These are phyloP conservation scores for Lichtheimia hyalospora DNA, from an alignment of 371 early-diverging fungal species.

Conservation along the genomic window DNA sequence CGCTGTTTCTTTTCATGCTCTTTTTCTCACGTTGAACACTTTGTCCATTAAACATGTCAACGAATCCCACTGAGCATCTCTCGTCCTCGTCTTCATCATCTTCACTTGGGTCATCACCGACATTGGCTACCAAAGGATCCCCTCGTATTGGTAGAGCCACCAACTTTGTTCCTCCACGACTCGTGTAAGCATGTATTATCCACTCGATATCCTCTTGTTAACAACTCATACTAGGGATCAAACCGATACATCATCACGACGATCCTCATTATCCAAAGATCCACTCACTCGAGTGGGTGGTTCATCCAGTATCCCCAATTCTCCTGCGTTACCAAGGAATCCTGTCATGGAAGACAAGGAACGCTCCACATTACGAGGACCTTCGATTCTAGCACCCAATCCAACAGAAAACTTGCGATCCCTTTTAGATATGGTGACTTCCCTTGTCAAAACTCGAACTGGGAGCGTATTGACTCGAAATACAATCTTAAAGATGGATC, in stretches of 20 bases:
- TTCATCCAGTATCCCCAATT: not conserved
- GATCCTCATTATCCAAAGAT: slow-evolving; percentile 4
- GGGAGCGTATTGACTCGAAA: slow-evolving; percentile 64
- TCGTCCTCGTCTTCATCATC: slow-evolving; percentile 6
- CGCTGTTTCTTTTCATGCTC: too few species aligned
- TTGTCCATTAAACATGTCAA: too few species aligned
- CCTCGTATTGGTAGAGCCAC: not conserved
- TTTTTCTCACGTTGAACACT: too few species aligned
- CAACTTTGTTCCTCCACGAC: slow-evolving; percentile 6
- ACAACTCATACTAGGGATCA: not conserved
- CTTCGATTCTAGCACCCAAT: not conserved
- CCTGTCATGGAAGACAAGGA: not conserved
- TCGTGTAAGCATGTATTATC: not conserved
- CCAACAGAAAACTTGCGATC: slow-evolving; percentile 7
- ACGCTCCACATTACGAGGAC: not conserved
- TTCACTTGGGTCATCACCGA: slow-evolving; percentile 8
- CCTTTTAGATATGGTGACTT: slow-evolving; percentile 31
- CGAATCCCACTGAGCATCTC: too few species aligned
- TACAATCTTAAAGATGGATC: slow-evolving; percentile 68
- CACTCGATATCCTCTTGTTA: not conserved
- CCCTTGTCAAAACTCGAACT: slow-evolving; percentile 39
- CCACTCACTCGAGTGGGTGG: not conserved
- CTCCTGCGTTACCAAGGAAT: not conserved
- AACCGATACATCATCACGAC: slow-evolving; percentile 2
- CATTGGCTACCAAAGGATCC: not conserved